Base-by-base conservation (phyloP, 352 stramenopile genomes). In the Globisporangium emineosum region DNA sequence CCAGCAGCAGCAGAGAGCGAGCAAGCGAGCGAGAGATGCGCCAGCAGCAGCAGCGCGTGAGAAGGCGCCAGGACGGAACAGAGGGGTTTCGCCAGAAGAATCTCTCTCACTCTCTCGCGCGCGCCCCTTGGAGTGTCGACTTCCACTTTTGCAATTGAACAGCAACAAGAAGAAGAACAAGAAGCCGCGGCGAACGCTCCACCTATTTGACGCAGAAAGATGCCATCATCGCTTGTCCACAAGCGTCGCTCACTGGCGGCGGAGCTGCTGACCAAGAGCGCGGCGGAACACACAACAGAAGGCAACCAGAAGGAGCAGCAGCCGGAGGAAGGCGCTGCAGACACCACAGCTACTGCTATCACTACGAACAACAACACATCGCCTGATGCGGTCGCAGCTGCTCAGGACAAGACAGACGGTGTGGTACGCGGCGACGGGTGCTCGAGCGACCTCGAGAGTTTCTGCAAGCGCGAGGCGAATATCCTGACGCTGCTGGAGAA, bases 401-500 rank as follows among this genome's bases (percentile, higher is more conserved):
- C 27, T 1, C 12, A 29, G 13, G 17, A 12, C 17, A 32, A 49
- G 7, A 23, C 15, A 1, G 33, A 17, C 5, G 62, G 15, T 25
- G 30, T 45, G 35, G 33, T 64, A 29, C 55, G 45, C 35, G 19
- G 60, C 29, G 51, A 61, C 45, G 62, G 69, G 5, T 90, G 81
- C 53, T 68, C 75, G 13, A 64, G 51, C 37, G 82, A 91, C 32
- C 63, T 71, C 32, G 69, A 61, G 30, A 55, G 45, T 27, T 80
- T 78, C 45, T 91, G 82, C 58, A 66, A 74, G 21, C 66, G 62
- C 47, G 82, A 91, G 37, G 71, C 72, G 17, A 75, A 82, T 27
- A 65, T 91, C 23, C 32, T 88, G 51, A 68, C 75, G 58, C 70
- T 91, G 61, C 66, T 91, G 7, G 75, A 67, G 54, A 67, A 78